Percentiles rank a stretch among this genome's conserved stretches.
phyloP scores from a whole-genome alignment of 495 filamentous ascomycete species.

The Podospora fimiseda region DNA sequence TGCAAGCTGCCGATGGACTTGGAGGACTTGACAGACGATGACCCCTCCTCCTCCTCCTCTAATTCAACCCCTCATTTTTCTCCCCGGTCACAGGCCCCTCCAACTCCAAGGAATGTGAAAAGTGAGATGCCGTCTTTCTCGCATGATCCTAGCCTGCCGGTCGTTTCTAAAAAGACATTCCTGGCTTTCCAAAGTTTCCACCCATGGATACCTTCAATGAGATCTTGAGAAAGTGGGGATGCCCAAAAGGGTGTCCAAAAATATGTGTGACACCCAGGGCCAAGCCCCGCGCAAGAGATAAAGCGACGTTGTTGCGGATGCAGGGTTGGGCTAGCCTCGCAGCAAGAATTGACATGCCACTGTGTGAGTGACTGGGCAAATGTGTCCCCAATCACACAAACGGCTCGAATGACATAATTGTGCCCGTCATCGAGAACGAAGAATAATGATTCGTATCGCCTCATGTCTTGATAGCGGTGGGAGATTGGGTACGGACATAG shows the following conservation, averaged over 20 bases:
- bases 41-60: neutral
- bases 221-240: neutral
- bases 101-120: neutral
- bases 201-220: neutral
- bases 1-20: neutral
- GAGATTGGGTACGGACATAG: too few species aligned
- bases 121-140: neutral
- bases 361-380: slow-evolving; percentile 5
- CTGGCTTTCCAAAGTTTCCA: too few species aligned
- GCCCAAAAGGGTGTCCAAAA: neutral
- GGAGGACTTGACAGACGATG: neutral
- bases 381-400: too few species aligned
- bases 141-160: neutral
- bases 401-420: slow-evolving; percentile 14
- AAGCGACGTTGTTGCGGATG: slow-evolving; percentile 4
- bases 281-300: neutral
- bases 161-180: neutral
- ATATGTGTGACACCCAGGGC: neutral
- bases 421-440: neutral
- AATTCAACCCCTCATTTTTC: neutral
- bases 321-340: slow-evolving; percentile 6
- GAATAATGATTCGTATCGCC: too few species aligned
- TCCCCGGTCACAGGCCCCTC: neutral
- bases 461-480: too few species aligned
- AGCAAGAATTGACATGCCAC: slow-evolving; percentile 8